phyloP scores from a whole-genome alignment of 352 stramenopile species.

The Globisporangium takayamanum region DNA sequence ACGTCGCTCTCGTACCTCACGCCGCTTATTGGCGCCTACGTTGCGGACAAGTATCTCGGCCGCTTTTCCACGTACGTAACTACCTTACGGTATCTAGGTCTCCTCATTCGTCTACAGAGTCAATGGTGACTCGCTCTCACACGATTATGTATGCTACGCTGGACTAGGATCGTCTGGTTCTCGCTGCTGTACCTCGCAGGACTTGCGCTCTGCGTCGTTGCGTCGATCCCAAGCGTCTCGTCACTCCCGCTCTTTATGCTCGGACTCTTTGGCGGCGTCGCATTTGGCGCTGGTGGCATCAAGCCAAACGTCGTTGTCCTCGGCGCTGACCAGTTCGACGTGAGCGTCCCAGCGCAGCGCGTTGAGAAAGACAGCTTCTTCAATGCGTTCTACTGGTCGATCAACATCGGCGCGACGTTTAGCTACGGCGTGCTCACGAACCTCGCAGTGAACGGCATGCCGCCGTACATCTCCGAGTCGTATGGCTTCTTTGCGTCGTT shows the following conservation, averaged over 20 bases:
- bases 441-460: constrained; percentile 84
- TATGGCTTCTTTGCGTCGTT: constrained; percentile 90
- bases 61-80: constrained; percentile 61
- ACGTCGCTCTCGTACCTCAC: constrained; percentile 83
- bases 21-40: constrained; percentile 72
- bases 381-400: constrained; percentile 93
- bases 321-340: constrained; percentile 78
- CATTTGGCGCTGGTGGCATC: constrained; percentile 64
- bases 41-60: constrained; percentile 72
- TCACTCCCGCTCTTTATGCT: constrained; percentile 73
- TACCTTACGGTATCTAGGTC: too few species aligned
- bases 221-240: constrained; percentile 40
- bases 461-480: constrained; percentile 66
- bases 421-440: constrained; percentile 90
- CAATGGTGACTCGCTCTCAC: background rate
- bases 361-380: constrained; percentile 88
- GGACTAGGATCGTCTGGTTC: constrained; percentile 60
- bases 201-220: constrained; percentile 63
- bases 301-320: constrained; percentile 76
- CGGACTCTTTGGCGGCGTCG: constrained; percentile 76
- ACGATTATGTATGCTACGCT: background rate
- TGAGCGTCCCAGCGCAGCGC: constrained; percentile 56
- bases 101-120: background rate
- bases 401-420: constrained; percentile 89
- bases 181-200: constrained; percentile 66